phyloP scores from a whole-genome alignment of 2,329 filamentous ascomycete species.

The Triangularia setosa region DNA sequence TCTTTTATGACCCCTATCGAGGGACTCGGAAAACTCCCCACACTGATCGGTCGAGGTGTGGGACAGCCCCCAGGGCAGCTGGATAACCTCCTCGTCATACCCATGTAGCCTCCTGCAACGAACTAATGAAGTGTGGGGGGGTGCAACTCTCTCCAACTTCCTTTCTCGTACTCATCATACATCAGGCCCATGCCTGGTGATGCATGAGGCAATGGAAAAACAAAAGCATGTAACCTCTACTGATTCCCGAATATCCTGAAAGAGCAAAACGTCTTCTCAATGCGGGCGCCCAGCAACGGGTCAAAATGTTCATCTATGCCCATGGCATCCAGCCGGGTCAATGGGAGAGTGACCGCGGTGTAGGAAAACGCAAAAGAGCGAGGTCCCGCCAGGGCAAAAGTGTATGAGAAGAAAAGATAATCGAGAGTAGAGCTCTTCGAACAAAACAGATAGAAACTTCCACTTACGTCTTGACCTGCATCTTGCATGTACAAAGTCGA shows the following conservation, averaged over 20 bases:
- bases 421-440: neutral
- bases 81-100: slow-evolving; percentile 4
- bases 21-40: neutral
- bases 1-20: neutral
- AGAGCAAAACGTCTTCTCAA: slow-evolving; percentile 53
- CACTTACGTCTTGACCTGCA: neutral
- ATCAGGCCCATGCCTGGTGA: neutral
- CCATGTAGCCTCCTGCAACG: neutral
- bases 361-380: slow-evolving; percentile 37
- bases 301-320: slow-evolving; percentile 45
- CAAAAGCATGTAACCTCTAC: slow-evolving; percentile 50
- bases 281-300: slow-evolving; percentile 56
- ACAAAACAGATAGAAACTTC: neutral
- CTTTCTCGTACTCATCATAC: neutral
- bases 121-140: neutral
- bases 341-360: slow-evolving; percentile 41
- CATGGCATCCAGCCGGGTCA: slow-evolving; percentile 50
- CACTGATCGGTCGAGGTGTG: neutral
- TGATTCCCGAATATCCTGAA: slow-evolving; percentile 54
- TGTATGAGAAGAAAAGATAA: neutral
- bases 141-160: neutral
- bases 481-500: neutral
- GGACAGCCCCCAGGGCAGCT: neutral
- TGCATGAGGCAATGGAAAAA: neutral
- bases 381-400: slow-evolving; percentile 21